Evolutionary conservation across 2,329 filamentous ascomycete genomes (phyloP).

Genomic region (Fusarium graminum): DNA sequence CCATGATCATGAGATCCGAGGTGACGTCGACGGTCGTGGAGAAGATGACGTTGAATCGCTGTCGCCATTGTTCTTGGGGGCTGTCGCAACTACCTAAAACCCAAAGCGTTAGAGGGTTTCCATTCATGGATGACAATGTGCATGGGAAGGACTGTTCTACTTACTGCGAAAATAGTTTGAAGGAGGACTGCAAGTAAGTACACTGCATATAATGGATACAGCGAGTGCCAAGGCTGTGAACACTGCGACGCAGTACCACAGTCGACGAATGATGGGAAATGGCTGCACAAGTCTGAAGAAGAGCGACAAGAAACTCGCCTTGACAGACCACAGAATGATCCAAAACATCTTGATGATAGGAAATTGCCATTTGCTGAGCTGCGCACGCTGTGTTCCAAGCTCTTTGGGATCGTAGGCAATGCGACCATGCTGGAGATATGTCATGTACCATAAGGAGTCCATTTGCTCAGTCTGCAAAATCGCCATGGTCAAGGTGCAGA

Average conservation of each 20-base stretch:
- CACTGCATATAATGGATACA: slow-evolving; percentile 23
- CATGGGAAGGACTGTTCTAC: background rate
- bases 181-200: slow-evolving; percentile 20
- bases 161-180: slow-evolving; percentile 25
- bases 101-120: fast-evolving
- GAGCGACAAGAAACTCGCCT: slow-evolving; percentile 26
- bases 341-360: slow-evolving; percentile 36
- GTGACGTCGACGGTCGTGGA: slow-evolving; percentile 26
- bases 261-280: slow-evolving; percentile 8
- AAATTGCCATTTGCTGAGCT: slow-evolving; percentile 27
- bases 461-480: slow-evolving; percentile 33
- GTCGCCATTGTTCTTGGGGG: slow-evolving; percentile 17
- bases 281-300: slow-evolving; percentile 27
- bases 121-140: fast-evolving
- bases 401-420: background rate
- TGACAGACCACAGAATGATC: slow-evolving; percentile 33
- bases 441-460: slow-evolving; percentile 32
- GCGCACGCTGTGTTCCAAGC: background rate
- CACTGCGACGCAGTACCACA: slow-evolving; percentile 22
- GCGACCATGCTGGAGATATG: slow-evolving; percentile 11
- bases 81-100: slow-evolving; percentile 14
- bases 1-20: slow-evolving; percentile 34
- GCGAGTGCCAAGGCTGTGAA: slow-evolving; percentile 8
- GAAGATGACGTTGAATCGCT: slow-evolving; percentile 23
- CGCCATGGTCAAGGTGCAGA: slow-evolving; percentile 24